phyloP scores from a whole-genome alignment of 352 stramenopile species.

The Globisporangium middletonii region DNA sequence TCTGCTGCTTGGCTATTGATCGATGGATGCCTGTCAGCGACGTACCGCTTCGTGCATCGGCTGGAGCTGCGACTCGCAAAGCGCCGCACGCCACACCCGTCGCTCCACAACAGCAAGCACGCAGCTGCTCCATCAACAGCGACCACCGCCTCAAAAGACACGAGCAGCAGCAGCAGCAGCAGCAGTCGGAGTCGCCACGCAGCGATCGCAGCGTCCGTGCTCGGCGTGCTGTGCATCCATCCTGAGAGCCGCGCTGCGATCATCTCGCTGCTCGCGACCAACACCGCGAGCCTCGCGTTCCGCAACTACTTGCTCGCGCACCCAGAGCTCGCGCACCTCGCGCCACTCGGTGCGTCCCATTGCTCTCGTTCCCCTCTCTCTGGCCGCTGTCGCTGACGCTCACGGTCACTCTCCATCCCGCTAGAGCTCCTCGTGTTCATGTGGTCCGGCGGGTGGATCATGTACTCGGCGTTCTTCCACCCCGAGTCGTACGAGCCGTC shows the following conservation, averaged over 20 bases:
- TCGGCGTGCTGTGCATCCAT: conserved; percentile 25
- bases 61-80: conserved; percentile 13
- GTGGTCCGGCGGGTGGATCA: conserved; percentile 47
- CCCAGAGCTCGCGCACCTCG: conserved; percentile 23
- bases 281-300: conserved; percentile 35
- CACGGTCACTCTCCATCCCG: not conserved
- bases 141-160: not conserved
- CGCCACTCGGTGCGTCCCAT: conserved; percentile 18
- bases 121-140: not conserved
- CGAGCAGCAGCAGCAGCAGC: not conserved
- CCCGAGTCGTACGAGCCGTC: conserved; percentile 50
- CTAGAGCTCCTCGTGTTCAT: conserved; percentile 51
- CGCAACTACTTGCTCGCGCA: conserved; percentile 20
- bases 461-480: conserved; percentile 53
- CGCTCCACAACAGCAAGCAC: not conserved
- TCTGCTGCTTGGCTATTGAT: not conserved
- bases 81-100: not conserved
- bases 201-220: conserved; percentile 25
- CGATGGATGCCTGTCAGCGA: conserved; percentile 15
- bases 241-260: conserved; percentile 36
- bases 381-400: not conserved
- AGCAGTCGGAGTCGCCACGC: conserved; percentile 13
- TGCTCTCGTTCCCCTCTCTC: not conserved
- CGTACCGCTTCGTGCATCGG: conserved; percentile 38
- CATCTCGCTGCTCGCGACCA: conserved; percentile 45